Base-by-base conservation (phyloP, 1,284 basidiomycete species). In the Gymnopus androsaceus region DNA sequence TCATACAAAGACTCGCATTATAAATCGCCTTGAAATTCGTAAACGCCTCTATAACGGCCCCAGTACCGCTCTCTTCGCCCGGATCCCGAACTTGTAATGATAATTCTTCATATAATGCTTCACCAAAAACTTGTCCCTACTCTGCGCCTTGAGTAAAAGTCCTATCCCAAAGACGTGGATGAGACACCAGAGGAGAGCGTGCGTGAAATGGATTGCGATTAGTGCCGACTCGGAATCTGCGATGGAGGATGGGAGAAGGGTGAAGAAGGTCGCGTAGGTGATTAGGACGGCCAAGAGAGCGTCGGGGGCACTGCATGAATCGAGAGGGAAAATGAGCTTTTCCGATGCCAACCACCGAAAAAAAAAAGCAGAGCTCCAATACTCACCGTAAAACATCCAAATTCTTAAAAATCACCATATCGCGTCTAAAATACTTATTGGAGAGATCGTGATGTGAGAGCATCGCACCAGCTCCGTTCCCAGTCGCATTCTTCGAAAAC, bases 1-100 rank as follows among this genome's bases (percentile, higher is more conserved):
- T 95, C 94, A 98, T 97, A 68, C 89, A 89, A 75, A 96, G 80
- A 67, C 90, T 94, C 69, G 95, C 75, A 71, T 98, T 98, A 72
- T 96, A 98, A 34, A 92, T 81, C 5, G 82, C 81, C 73, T 98
- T 98, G 95, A 95, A 99, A 70, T 96, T 96, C 31, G 81, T 79
- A 66, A 98, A 99, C 0, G 95, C 93, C 69, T 98, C 96, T 47
- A 87, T 82, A 11, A 95, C 84, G 0, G 95, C 94, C 51, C 86
- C 84, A 48, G 68, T 82, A 72, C 50, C 84, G 77, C 57, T 55
- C 34, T 75, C 79, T 59, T 85, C 82, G 60, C 75, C n/a, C n/a
- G n/a, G n/a, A n/a, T 75, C 61, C 73, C 75, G 25, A 45, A 40
- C 7, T 85, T 81, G 70, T 95, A 95, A 61, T 94, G 85, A 67